These are phyloP conservation scores for Strigomonas culicis DNA, from an alignment of 208 protist genomes.

Conservation along the genomic window DNA sequence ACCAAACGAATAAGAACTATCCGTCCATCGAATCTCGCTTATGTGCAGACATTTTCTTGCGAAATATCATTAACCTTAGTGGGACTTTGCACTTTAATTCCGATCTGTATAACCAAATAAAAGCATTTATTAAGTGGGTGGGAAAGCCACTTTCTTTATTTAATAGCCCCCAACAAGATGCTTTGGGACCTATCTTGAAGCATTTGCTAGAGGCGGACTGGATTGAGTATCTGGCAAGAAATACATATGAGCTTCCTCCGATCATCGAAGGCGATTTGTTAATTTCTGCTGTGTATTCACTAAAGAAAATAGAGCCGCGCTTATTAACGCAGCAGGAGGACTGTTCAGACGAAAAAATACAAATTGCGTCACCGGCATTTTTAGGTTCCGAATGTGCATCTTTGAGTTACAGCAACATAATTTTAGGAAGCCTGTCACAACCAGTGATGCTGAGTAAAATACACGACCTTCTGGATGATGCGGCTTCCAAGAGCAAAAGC, in stretches of 20 bases:
- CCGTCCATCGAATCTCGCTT: slow-evolving; percentile 40
- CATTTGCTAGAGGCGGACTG: neutral
- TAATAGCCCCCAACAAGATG: neutral
- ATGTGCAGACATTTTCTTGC: slow-evolving; percentile 12
- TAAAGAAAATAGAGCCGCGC: neutral
- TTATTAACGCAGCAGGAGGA: neutral
- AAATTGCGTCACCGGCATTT: neutral
- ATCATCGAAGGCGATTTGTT: neutral
- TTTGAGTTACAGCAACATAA: neutral
- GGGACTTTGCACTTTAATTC: neutral
- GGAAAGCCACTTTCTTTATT: neutral
- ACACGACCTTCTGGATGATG: too few relatives aligned
- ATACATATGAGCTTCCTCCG: neutral
- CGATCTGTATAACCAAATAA: neutral
- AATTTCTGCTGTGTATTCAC: neutral
- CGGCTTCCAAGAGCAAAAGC: too few relatives aligned
- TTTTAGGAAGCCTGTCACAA: too few relatives aligned
- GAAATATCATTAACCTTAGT: neutral
- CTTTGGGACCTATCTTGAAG: neutral
- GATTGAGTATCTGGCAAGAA: neutral
- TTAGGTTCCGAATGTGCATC: neutral
- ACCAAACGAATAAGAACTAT: slow-evolving; percentile 32
- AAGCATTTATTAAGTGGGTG: neutral
- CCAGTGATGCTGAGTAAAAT: too few relatives aligned
- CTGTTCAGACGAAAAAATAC: neutral